Evolutionary conservation across 139 green algal genomes (phyloP).

Genomic region (Coccomyxa sp.): DNA sequence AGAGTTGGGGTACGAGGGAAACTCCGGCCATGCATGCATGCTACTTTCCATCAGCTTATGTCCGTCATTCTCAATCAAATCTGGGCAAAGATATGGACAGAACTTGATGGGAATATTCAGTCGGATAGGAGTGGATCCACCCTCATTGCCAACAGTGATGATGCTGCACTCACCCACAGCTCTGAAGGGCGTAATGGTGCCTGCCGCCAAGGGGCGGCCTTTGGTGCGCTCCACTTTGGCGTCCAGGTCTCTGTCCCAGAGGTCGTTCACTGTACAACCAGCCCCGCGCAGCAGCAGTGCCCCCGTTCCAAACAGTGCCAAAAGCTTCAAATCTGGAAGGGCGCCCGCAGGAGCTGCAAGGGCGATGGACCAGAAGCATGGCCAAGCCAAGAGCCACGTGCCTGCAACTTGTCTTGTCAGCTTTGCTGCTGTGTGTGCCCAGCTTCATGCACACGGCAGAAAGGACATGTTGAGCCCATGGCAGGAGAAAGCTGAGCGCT

Average conservation of each 20-base stretch:
- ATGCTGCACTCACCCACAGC: too few relatives aligned
- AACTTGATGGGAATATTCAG: too few relatives aligned
- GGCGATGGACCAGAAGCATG: slow-evolving; percentile 91
- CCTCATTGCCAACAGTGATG: too few relatives aligned
- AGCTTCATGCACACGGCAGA: neutral
- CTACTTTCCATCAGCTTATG: neutral
- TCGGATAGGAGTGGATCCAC: too few relatives aligned
- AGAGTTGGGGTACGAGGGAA: too few relatives aligned
- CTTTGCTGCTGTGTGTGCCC: neutral
- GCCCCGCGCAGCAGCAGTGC: slow-evolving; percentile 80
- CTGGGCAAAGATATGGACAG: too few relatives aligned
- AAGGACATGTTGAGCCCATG: neutral
- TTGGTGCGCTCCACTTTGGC: slow-evolving; percentile 67
- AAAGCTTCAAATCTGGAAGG: slow-evolving; percentile 62
- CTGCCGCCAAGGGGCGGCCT: slow-evolving; percentile 64
- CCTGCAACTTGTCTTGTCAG: slow-evolving; percentile 24
- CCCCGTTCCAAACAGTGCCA: slow-evolving; percentile 80
- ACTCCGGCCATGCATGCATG: neutral
- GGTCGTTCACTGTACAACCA: slow-evolving; percentile 97
- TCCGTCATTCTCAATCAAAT: neutral
- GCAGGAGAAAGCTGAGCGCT: neutral
- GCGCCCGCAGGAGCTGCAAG: slow-evolving; percentile 70
- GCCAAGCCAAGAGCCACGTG: slow-evolving; percentile 88
- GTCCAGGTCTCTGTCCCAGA: slow-evolving; percentile 90
- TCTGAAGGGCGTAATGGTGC: slow-evolving; percentile 31